phyloP scores from a whole-genome alignment of 2,329 filamentous ascomycete species.

The Arachnopeziza araneosa region DNA sequence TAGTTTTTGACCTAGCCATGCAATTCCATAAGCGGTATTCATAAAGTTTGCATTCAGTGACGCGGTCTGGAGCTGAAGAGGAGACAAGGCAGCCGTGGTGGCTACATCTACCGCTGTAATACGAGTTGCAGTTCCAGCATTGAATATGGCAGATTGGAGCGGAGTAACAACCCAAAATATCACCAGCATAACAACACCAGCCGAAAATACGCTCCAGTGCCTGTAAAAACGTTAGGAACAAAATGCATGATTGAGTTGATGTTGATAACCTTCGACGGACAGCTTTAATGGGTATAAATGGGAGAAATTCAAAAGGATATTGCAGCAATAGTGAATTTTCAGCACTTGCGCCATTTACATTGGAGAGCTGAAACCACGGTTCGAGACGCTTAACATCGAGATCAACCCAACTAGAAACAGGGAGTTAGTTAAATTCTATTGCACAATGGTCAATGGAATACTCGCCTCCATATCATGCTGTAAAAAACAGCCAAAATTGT shows the following conservation, averaged over 20 bases:
- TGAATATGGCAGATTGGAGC: slow-evolving; percentile 49
- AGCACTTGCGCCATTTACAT: slow-evolving; percentile 36
- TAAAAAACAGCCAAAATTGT: slow-evolving; percentile 50
- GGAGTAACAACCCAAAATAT: slow-evolving; percentile 52
- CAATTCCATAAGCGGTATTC: slow-evolving; percentile 41
- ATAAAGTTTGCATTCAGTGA: slow-evolving; percentile 34
- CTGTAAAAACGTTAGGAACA: slow-evolving; percentile 24
- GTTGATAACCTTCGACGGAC: slow-evolving; percentile 22
- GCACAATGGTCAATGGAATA: not conserved
- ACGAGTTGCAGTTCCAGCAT: slow-evolving; percentile 30
- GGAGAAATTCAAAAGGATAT: slow-evolving; percentile 47
- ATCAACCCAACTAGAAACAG: slow-evolving; percentile 46
- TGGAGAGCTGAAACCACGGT: slow-evolving; percentile 54
- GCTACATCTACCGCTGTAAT: slow-evolving; percentile 6
- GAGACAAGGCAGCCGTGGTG: slow-evolving; percentile 23
- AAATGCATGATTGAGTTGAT: not conserved
- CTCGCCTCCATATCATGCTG: slow-evolving; percentile 44
- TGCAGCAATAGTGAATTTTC: slow-evolving; percentile 44
- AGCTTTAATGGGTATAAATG: slow-evolving; percentile 38
- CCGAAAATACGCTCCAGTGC: slow-evolving; percentile 49
- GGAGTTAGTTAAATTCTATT: not conserved
- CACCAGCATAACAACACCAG: slow-evolving; percentile 42
- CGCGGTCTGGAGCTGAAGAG: slow-evolving; percentile 28
- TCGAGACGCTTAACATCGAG: slow-evolving; percentile 53
- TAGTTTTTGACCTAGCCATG: slow-evolving; percentile 40